Evolutionary conservation across 306 rosid species (phyloP), one percentile per base, ranked within the genome.

Genomic region (Hippophae tibetana): DNA sequence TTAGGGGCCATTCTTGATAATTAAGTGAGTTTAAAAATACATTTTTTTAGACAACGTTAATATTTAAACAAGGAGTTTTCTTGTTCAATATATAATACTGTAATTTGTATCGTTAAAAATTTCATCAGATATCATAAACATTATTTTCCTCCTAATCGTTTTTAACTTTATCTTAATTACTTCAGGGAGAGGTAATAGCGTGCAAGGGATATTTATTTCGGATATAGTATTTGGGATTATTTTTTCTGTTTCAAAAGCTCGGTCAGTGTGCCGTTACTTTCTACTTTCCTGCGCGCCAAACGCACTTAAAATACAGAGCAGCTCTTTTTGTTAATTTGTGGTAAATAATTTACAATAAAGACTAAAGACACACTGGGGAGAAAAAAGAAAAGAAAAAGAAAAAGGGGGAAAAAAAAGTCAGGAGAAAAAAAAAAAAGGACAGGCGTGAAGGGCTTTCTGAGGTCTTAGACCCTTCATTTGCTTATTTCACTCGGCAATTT

Each of bases 371-470:
- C 6, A 11, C 2, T 6, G 48, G 11, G 27, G 10, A 25, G 8
- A 13, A 26, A 53, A 43, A 27, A 45, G 12, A 43, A 49, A 38
- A 18, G 6, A 2, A n/a, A 57, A 45, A 38, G 27, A 47, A 48
- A 61, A 27, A 31, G 14, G 9, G 8, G 47, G 8, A 42, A 8
- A 52, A 60, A 59, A 5, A 43, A 57, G 66, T 43, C 5, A 7
- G 7, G 47, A 52, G 51, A 66, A 60, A 43, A 74, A 56, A 43
- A 74, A 56, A 66, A 31, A 51, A 65, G 82, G 76, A 69, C 82
- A 65, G 81, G 85, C 83, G 83, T 84, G 90, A 62, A 77, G 67
- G 76, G 70, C 56, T 69, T 18, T 80, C 76, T 72, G 68, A 64
- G 82, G 79, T 71, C 73, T 72, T 71, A 76, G 68, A 72, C 72